Conservation (phyloP, 495 filamentous ascomycete genomes). For the Talaromyces liani region DNA sequence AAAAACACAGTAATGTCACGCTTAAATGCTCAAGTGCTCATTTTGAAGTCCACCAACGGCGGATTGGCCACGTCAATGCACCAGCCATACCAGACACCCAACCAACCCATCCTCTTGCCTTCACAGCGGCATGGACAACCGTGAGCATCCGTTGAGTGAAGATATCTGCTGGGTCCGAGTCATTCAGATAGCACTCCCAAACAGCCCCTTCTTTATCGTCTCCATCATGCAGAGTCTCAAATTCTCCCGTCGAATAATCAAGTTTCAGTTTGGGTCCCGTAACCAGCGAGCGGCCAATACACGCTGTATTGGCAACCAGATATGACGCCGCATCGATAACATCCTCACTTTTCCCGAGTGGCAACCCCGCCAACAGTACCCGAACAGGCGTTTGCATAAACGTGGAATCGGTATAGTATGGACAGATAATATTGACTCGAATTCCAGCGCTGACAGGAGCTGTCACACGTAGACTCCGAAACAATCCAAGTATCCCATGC, state of each 20-base stretch:
- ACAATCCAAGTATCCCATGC: constrained; percentile 58
- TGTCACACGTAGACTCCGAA: constrained; percentile 45
- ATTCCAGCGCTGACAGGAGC: constrained; percentile 35
- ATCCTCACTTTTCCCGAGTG: constrained; percentile 43
- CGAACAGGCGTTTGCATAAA: constrained; percentile 34
- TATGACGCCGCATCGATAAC: constrained; percentile 46
- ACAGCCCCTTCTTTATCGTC: constrained; percentile 31
- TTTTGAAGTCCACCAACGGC: constrained; percentile 1
- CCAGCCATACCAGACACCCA: constrained; percentile 37
- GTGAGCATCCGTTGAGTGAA: constrained; percentile 39
- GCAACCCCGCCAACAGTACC: constrained; percentile 45
- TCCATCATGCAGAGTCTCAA: constrained; percentile 5
- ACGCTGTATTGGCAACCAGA: constrained; percentile 36
- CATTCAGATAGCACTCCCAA: constrained; percentile 52
- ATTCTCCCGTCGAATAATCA: background rate
- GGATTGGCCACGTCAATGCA: constrained; percentile 10
- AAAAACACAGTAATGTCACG: background rate
- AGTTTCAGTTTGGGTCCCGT: constrained; percentile 48
- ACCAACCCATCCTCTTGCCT: constrained; percentile 41
- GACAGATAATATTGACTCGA: constrained; percentile 52
- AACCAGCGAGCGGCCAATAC: constrained; percentile 43
- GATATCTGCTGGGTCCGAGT: constrained; percentile 46
- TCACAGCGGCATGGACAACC: constrained; percentile 38
- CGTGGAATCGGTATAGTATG: constrained; percentile 63
- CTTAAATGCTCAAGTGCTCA: background rate